Base-by-base conservation (phyloP, 2,329 filamentous ascomycete species). In the Didymosphaeria variabile region DNA sequence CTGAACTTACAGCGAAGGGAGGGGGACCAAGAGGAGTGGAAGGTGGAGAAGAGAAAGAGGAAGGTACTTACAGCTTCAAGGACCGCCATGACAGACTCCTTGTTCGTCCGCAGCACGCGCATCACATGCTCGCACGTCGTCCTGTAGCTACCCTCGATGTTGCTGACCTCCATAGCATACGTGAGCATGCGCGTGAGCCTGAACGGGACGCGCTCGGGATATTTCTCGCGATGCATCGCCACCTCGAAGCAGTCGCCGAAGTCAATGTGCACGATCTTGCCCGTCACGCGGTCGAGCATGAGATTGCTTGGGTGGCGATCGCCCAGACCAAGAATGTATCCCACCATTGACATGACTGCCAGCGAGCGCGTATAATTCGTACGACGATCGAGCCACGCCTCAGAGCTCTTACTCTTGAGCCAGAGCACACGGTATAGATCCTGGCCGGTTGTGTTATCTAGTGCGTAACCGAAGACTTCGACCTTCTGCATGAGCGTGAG, bases 321-420 rank as follows among this genome's bases (percentile, higher is more conserved):
- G 57, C 95, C 95, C 15, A 99, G 85, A 62, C 95, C 96, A 23
- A 99, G 88, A 67, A 99, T 98, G 79, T 99, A 99, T 65, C 95
- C 95, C n/a, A 98, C 95, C 93, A 99, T 99, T n/a, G 93, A 97
- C 95, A 99, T 99, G 72, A 99, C 95, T 70, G 93, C 95, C 1
- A 99, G 85, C 1, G 94, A 98, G 60, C 95, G 91, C 19, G 95
- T 99, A 81, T 99, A 99, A 77, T 97, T 99, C n/a, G 96, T 99
- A 56, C 95, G 91, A 46, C 95, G 88, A 79, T 98, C 95, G 36
- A 99, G 88, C 95, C 95, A 99, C 1, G 94, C 91, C 79, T 99
- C 95, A 0, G 94, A 97, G 63, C 92, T 97, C 84, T 97, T 97
- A 75, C 93, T 97, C 87, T 99, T 99, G 69, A 99, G 86, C 95